Evolutionary conservation across 192 early-diverging fungal species (phyloP).

Genomic region (Backusella macrospora): DNA sequence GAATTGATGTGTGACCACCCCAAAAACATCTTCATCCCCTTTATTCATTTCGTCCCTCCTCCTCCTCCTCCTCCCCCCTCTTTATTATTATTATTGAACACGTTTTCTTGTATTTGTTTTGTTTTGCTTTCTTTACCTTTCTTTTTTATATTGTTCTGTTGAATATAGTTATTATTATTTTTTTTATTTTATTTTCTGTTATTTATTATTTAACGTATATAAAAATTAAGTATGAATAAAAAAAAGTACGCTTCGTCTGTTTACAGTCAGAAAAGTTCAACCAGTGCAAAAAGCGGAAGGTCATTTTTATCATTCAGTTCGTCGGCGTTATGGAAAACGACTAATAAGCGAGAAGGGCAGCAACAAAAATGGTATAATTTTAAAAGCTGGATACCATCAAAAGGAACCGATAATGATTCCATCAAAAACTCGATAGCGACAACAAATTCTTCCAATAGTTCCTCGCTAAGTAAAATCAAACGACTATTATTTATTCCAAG

Average conservation of each 20-base stretch:
- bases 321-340: neutral
- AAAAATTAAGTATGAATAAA: neutral
- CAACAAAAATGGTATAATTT: constrained; percentile 13
- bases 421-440: neutral
- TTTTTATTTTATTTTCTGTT: too few species aligned
- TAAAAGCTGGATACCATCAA: constrained; percentile 19
- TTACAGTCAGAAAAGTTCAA: constrained; percentile 33
- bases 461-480: constrained; percentile 20
- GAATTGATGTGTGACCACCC: neutral
- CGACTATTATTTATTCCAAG: constrained; percentile 4
- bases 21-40: neutral
- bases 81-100: constrained; percentile 4
- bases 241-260: constrained; percentile 36
- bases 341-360: neutral
- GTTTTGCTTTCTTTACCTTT: neutral
- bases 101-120: neutral
- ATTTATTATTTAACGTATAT: constrained; percentile 12
- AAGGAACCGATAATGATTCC: neutral
- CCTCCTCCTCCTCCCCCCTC: neutral
- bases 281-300: constrained; percentile 17
- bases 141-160: neutral
- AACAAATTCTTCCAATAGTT: constrained; percentile 5
- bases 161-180: neutral
- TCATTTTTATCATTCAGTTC: constrained; percentile 31
- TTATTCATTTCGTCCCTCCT: neutral